Conservation (phyloP, 1,139 yeast genomes). For the Pichia sp. region DNA sequence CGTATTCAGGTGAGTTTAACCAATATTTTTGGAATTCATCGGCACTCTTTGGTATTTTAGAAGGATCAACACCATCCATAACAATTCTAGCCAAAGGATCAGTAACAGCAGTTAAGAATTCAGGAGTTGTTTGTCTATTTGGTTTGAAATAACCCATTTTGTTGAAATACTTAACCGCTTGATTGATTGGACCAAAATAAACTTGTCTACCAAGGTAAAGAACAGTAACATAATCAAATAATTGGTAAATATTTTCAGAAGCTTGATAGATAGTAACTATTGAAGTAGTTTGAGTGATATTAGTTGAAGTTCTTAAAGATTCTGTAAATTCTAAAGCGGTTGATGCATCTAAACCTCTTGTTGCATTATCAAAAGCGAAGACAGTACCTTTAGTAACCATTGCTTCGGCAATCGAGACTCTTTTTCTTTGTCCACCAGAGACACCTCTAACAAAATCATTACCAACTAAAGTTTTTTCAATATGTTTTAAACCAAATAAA, state of each 20-base stretch:
- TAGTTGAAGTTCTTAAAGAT: constrained; percentile 60
- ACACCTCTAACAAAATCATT: constrained; percentile 69
- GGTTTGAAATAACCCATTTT: constrained; percentile 69
- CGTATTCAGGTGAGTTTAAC: constrained; percentile 35
- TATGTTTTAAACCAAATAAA: constrained; percentile 43
- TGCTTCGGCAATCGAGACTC: constrained; percentile 71
- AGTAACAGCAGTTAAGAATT: constrained; percentile 71
- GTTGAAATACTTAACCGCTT: constrained; percentile 54
- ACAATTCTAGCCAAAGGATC: constrained; percentile 45
- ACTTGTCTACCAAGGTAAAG: constrained; percentile 75
- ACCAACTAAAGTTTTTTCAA: constrained; percentile 65
- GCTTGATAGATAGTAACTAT: constrained; percentile 80
- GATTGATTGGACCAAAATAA: constrained; percentile 55
- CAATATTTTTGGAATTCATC: constrained; percentile 46
- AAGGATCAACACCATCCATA: constrained; percentile 39
- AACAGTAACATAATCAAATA: constrained; percentile 68
- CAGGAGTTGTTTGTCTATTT: constrained; percentile 75
- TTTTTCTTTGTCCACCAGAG: constrained; percentile 77
- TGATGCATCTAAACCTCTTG: constrained; percentile 70
- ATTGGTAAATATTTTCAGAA: constrained; percentile 67
- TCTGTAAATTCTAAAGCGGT: constrained; percentile 70
- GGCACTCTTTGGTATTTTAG: constrained; percentile 28
- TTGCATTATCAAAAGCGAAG: constrained; percentile 70
- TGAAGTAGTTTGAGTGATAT: constrained; percentile 52
- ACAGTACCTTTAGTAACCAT: constrained; percentile 52